Conservation (phyloP, 805 yeast species). For the Metschnikowia continentalis region DNA sequence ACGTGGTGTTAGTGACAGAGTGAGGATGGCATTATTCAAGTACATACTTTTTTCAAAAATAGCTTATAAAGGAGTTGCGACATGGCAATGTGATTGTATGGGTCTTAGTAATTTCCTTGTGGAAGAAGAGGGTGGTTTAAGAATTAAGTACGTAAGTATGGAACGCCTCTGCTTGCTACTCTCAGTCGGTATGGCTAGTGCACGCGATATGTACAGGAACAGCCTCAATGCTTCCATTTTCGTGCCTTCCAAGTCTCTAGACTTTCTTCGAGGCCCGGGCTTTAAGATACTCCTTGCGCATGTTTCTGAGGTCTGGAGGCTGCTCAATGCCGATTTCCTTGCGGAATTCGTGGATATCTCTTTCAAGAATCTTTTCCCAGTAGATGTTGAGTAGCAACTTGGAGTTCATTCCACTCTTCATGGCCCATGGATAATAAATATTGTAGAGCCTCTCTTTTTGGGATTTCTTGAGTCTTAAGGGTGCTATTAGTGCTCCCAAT, state of each 20-base stretch:
- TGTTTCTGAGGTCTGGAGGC: constrained; percentile 69
- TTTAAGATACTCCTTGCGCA: constrained; percentile 41
- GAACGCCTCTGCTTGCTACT: constrained; percentile 2
- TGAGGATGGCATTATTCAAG: not conserved
- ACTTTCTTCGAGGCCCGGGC: not conserved
- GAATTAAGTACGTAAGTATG: not conserved
- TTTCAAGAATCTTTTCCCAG: constrained; percentile 82
- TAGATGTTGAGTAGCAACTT: constrained; percentile 81
- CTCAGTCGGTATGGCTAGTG: constrained; percentile 1
- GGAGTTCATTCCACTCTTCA: constrained; percentile 64
- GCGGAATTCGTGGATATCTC: constrained; percentile 70
- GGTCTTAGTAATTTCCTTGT: not conserved
- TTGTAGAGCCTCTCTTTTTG: constrained; percentile 62
- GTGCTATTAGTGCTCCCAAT: constrained; percentile 85
- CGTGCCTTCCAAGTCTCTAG: not conserved
- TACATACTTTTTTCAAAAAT: constrained; percentile 37
- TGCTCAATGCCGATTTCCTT: constrained; percentile 63
- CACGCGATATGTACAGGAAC: not conserved
- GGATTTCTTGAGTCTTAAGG: constrained; percentile 61
- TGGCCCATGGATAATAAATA: constrained; percentile 85
- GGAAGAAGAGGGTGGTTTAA: not conserved
- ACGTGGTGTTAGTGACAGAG: constrained; percentile 1
- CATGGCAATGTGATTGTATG: constrained; percentile 14
- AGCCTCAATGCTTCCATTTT: not conserved
- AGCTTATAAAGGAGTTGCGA: constrained; percentile 30